phyloP scores from a whole-genome alignment of 148 eudicot genomes.

The Nepenthes mirabilis region DNA sequence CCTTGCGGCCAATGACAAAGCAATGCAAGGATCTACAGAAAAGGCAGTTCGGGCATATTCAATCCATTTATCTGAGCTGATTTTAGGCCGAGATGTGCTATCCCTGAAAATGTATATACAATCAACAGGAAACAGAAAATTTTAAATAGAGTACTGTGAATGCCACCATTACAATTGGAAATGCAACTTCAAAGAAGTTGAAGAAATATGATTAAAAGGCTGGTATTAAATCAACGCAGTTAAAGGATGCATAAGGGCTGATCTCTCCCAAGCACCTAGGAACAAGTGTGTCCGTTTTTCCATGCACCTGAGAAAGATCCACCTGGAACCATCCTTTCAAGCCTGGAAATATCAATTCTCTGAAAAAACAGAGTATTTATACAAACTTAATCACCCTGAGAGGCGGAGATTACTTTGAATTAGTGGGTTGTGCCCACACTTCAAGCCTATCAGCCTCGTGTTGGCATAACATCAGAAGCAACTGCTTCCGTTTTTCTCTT shows the following conservation, averaged over 20 bases:
- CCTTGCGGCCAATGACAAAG: slow-evolving; percentile 73
- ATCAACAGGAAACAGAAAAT: slow-evolving; percentile 1
- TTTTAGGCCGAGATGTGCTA: slow-evolving; percentile 49
- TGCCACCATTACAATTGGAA: neutral
- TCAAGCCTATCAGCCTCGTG: slow-evolving; percentile 97
- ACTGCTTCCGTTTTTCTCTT: slow-evolving; percentile 83
- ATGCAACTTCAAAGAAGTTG: neutral
- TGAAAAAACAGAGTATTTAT: neutral
- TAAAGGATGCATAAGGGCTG: too few species aligned
- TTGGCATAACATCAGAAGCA: slow-evolving; percentile 89
- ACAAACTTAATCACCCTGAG: neutral
- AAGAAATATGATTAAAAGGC: too few species aligned
- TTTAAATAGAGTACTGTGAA: neutral
- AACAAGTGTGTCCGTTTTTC: too few species aligned
- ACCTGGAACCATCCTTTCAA: too few species aligned
- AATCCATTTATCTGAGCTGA: slow-evolving; percentile 83
- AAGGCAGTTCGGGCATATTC: slow-evolving; percentile 88
- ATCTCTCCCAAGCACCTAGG: too few species aligned
- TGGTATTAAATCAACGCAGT: too few species aligned
- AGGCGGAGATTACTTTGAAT: slow-evolving; percentile 44
- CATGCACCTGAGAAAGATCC: too few species aligned
- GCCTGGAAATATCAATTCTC: too few species aligned
- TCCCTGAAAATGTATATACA: slow-evolving; percentile 43
- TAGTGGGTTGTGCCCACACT: slow-evolving; percentile 91
- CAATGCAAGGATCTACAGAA: slow-evolving; percentile 90